phyloP scores from a whole-genome alignment of 2,329 filamentous ascomycete species.

The Pseudogymnoascus verrucosus region DNA sequence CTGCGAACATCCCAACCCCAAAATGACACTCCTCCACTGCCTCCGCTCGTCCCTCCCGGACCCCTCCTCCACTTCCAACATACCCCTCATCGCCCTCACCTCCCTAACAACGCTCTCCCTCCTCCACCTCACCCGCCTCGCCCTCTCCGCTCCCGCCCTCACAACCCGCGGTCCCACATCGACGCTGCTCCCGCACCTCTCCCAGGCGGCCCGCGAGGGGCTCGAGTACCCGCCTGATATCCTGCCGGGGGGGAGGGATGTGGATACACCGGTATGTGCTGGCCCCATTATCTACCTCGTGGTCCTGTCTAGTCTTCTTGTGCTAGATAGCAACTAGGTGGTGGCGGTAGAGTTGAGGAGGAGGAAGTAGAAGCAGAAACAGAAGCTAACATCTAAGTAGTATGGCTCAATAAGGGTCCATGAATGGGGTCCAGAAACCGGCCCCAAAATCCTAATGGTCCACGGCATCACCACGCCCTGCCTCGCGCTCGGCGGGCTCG shows the following conservation, averaged over 20 bases:
- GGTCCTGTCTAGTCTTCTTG: too few relatives aligned
- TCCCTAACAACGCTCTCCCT: slow-evolving; percentile 16
- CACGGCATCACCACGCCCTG: slow-evolving; percentile 79
- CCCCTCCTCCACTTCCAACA: background rate
- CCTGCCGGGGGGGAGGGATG: slow-evolving; percentile 61
- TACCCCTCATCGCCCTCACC: background rate
- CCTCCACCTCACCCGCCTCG: slow-evolving; percentile 12
- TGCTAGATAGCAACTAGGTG: too few relatives aligned
- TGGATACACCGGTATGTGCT: slow-evolving; percentile 37
- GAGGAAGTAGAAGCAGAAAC: background rate
- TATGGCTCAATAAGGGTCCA: slow-evolving; percentile 68
- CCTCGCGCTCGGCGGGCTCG: slow-evolving; percentile 58
- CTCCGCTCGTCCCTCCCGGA: background rate
- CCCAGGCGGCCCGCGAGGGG: too few relatives aligned
- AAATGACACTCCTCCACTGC: background rate
- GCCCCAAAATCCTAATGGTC: slow-evolving; percentile 64
- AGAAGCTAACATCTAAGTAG: background rate
- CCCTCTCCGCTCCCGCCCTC: slow-evolving; percentile 10
- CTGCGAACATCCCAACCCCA: background rate
- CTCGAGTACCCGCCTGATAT: slow-evolving; percentile 60
- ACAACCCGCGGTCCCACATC: slow-evolving; percentile 20
- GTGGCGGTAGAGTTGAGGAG: too few relatives aligned
- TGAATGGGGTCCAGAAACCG: slow-evolving; percentile 69
- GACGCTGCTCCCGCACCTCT: slow-evolving; percentile 18
- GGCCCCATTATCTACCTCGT: too few relatives aligned